A percentile compares a stretch with the other conserved stretches of the same genome.
phyloP scores from a whole-genome alignment of 1,284 basidiomycete genomes.

The Boletus sp. region DNA sequence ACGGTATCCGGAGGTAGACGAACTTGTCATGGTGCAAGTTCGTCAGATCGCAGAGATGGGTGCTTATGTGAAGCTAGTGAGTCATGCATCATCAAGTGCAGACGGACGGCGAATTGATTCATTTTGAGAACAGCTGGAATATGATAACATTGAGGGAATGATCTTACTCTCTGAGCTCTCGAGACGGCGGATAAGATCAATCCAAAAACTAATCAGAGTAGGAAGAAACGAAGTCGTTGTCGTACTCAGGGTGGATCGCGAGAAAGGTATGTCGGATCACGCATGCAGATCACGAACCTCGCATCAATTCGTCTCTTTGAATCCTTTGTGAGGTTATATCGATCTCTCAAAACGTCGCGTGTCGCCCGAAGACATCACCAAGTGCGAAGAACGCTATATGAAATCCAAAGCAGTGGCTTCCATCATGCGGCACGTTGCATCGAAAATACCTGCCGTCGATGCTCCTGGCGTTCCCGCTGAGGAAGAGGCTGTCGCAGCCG shows the following conservation, averaged over 20 bases:
- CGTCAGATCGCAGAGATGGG: slow-evolving; percentile 99
- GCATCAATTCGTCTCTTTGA: neutral
- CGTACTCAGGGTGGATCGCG: slow-evolving; percentile 97
- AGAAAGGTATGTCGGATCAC: slow-evolving; percentile 71
- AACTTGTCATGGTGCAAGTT: slow-evolving; percentile 99
- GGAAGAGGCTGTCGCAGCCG: slow-evolving; percentile 17
- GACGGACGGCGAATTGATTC: neutral
- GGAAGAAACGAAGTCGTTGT: slow-evolving; percentile 99
- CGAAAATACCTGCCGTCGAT: slow-evolving; percentile 65
- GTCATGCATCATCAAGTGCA: slow-evolving; percentile 31
- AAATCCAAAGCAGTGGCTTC: slow-evolving; percentile 95
- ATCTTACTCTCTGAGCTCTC: slow-evolving; percentile 97
- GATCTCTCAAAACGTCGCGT: slow-evolving; percentile 98
- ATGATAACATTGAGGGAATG: slow-evolving; percentile 99
- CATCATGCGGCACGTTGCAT: slow-evolving; percentile 92
- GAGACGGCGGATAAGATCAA: slow-evolving; percentile 92
- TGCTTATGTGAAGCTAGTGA: slow-evolving; percentile 95
- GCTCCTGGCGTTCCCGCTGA: slow-evolving; percentile 18
- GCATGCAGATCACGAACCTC: neutral
- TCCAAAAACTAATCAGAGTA: slow-evolving; percentile 97
- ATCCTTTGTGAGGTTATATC: slow-evolving; percentile 77
- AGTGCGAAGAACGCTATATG: slow-evolving; percentile 98
- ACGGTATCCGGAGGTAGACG: slow-evolving; percentile 86
- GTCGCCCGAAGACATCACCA: slow-evolving; percentile 97
- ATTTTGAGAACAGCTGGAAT: slow-evolving; percentile 73